Conservation (phyloP, 108 stramenopile genomes). For the Fragilariopsis cylindrus region DNA sequence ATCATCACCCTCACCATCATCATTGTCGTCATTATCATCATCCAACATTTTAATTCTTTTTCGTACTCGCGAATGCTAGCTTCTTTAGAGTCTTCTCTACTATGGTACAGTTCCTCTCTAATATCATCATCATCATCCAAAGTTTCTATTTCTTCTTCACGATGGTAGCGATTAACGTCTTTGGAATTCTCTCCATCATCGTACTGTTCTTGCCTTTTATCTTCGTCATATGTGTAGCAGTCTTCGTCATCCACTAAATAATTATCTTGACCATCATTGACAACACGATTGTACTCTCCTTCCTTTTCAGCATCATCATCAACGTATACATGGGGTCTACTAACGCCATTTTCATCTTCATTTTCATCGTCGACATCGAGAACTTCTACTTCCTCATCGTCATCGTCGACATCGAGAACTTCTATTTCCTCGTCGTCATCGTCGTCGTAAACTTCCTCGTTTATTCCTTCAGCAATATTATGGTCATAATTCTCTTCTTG, state of each 20-base stretch:
- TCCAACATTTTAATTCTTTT: not conserved
- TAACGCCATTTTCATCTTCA: not conserved
- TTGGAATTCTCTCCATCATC: not conserved
- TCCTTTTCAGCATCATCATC: not conserved
- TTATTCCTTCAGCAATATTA: constrained; percentile 14
- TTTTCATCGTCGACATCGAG: constrained; percentile 4
- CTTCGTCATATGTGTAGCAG: constrained; percentile 11
- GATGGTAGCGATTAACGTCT: not conserved
- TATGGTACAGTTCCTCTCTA: not conserved
- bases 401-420: constrained; percentile 14
- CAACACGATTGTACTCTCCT: not conserved
- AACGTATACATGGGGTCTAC: not conserved
- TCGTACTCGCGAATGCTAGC: not conserved
- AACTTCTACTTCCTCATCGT: constrained; percentile 6
- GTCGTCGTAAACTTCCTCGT: constrained; percentile 2
- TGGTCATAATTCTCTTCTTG: constrained; percentile 8
- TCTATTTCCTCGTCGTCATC: constrained; percentile 3
- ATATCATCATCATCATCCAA: not conserved
- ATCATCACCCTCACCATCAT: too few species aligned
- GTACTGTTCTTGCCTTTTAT: constrained; percentile 2
- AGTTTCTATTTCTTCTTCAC: constrained; percentile 5
- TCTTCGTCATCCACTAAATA: not conserved
- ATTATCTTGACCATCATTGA: constrained; percentile 3
- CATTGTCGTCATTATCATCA: too few species aligned
- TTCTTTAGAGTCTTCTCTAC: not conserved